Percentiles rank a stretch among this genome's conserved stretches.
Evolutionary conservation across 2,329 filamentous ascomycete species (phyloP).

Genomic region (Ceratocystis ficicola): DNA sequence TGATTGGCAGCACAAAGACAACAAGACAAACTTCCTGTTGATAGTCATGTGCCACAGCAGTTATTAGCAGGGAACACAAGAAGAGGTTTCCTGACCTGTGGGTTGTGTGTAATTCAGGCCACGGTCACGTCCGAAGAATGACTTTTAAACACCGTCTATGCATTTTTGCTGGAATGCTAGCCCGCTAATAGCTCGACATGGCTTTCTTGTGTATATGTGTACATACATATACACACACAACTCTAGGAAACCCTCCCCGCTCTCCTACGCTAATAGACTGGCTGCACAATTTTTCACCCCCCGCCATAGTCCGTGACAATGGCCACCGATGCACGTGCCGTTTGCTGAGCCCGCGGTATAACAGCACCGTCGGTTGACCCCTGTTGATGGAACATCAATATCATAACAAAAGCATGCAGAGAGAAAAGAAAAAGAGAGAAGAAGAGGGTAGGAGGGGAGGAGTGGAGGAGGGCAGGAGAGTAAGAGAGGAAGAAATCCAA

Average conservation of each 20-base stretch:
- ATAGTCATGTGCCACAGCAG: not conserved
- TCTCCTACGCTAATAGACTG: not conserved
- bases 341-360: not conserved
- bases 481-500: too few species aligned
- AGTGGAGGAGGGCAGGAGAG: too few species aligned
- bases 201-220: not conserved
- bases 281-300: constrained; percentile 8
- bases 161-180: too few species aligned
- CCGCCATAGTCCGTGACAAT: constrained; percentile 3
- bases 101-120: not conserved
- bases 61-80: not conserved
- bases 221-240: not conserved
- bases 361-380: not conserved
- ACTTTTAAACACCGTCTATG: too few species aligned
- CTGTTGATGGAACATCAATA: not conserved
- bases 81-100: not conserved
- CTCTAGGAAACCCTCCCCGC: not conserved
- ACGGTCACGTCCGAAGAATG: constrained; percentile 1
- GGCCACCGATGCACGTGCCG: constrained; percentile 10
- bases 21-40: not conserved
- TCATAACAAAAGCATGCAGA: not conserved
- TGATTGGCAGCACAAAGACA: not conserved
- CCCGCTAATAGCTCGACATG: too few species aligned
- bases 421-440: not conserved
- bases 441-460: too few species aligned